Percentiles rank a stretch among this genome's conserved stretches.
Conservation (phyloP, 1,139 yeast genomes). For the Yamadazyma diospyri region DNA sequence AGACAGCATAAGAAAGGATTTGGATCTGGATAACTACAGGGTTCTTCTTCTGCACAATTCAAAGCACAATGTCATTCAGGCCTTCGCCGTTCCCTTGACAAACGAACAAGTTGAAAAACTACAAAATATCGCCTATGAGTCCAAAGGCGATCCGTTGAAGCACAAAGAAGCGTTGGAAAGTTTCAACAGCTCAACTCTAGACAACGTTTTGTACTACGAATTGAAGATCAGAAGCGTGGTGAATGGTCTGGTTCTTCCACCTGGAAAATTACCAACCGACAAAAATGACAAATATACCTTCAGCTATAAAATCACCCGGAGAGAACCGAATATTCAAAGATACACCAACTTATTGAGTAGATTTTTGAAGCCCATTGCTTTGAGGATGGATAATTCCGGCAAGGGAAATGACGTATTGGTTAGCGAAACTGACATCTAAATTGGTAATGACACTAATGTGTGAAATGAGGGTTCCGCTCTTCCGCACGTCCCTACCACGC, state of each 20-base stretch:
- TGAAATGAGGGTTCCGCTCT: too few relatives aligned
- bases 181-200: constrained; percentile 8
- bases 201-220: constrained; percentile 8
- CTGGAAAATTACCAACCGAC: constrained; percentile 9
- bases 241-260: constrained; percentile 6
- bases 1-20: constrained; percentile 30
- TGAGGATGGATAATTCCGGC: background rate
- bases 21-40: constrained; percentile 23
- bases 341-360: background rate
- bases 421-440: too few relatives aligned
- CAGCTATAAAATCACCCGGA: constrained; percentile 9
- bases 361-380: background rate
- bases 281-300: constrained; percentile 9
- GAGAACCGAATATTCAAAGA: constrained; percentile 3
- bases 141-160: constrained; percentile 2
- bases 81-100: constrained; percentile 33
- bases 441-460: too few relatives aligned
- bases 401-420: too few relatives aligned
- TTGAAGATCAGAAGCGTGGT: constrained; percentile 8
- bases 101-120: constrained; percentile 21
- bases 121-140: constrained; percentile 20
- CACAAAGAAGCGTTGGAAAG: constrained; percentile 8
- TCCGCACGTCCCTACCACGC: constrained; percentile 2
- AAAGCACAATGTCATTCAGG: constrained; percentile 18
- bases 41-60: constrained; percentile 19